These are phyloP conservation scores for Hyphopichia burtonii DNA, from an alignment of 1,139 yeast genomes.

Conservation along the genomic window DNA sequence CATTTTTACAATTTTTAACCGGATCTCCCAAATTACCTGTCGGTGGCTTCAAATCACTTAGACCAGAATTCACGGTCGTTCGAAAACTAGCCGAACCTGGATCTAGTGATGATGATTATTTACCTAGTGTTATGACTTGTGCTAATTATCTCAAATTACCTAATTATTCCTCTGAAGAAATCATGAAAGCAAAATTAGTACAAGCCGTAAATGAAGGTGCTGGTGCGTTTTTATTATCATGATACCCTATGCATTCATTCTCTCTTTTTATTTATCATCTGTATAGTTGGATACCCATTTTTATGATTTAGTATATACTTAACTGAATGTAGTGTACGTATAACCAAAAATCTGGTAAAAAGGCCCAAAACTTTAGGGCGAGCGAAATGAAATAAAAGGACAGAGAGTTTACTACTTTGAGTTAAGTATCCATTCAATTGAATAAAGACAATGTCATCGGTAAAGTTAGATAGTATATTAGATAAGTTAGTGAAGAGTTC, in stretches of 20 bases:
- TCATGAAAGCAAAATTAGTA: slow-evolving; percentile 56
- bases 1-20: slow-evolving; percentile 82
- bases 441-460: slow-evolving; percentile 12
- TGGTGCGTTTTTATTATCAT: slow-evolving; percentile 82
- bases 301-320: not conserved
- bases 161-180: slow-evolving; percentile 61
- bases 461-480: slow-evolving; percentile 27
- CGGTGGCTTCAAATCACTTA: slow-evolving; percentile 85
- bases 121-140: slow-evolving; percentile 98
- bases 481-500: slow-evolving; percentile 35
- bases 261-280: not conserved
- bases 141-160: slow-evolving; percentile 93
- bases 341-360: too few species aligned
- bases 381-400: not conserved
- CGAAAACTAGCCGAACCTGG: slow-evolving; percentile 73
- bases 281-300: not conserved
- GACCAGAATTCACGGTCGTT: slow-evolving; percentile 87
- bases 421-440: not conserved
- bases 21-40: slow-evolving; percentile 93
- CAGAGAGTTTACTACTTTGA: not conserved
- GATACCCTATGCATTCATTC: too few species aligned
- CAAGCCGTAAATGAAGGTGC: slow-evolving; percentile 88
- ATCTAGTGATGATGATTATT: slow-evolving; percentile 69
- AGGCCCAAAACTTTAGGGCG: not conserved
- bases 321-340: not conserved